A percentile compares a stretch with the other conserved stretches of the same genome.
Conservation (phyloP, 495 filamentous ascomycete species). For the Talaromyces thailandensis region DNA sequence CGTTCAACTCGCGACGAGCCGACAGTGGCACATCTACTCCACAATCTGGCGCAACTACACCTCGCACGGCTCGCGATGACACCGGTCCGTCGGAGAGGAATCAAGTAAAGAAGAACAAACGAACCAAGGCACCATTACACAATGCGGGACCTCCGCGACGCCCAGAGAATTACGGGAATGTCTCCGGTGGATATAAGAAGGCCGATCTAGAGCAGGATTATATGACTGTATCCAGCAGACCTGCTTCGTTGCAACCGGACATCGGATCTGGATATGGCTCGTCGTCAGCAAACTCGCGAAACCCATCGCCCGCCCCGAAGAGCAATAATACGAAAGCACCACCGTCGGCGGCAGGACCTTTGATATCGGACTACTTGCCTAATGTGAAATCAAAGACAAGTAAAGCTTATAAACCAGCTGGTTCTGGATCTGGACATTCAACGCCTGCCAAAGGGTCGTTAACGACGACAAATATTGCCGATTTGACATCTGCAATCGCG, state of each 20-base stretch:
- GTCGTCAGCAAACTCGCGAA: slow-evolving; percentile 21
- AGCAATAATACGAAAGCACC: slow-evolving; percentile 42
- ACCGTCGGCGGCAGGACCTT: slow-evolving; percentile 61
- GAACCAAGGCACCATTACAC: slow-evolving; percentile 46
- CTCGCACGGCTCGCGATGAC: slow-evolving; percentile 18
- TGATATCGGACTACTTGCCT: slow-evolving; percentile 68
- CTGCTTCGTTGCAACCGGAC: slow-evolving; percentile 25
- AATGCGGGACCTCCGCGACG: slow-evolving; percentile 50
- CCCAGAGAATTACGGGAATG: slow-evolving; percentile 50
- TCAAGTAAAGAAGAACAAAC: slow-evolving; percentile 40
- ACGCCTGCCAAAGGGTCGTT: slow-evolving; percentile 44
- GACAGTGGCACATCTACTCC: slow-evolving; percentile 17
- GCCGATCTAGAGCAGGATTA: slow-evolving; percentile 52
- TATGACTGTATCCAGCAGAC: slow-evolving; percentile 28
- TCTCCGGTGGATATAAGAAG: slow-evolving; percentile 52
- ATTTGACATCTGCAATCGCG: slow-evolving; percentile 88
- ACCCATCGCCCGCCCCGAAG: slow-evolving; percentile 29
- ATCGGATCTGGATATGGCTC: slow-evolving; percentile 13
- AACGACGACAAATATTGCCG: slow-evolving; percentile 59
- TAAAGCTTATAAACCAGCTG: slow-evolving; percentile 15
- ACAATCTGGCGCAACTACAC: slow-evolving; percentile 15
- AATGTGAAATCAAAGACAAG: slow-evolving; percentile 53
- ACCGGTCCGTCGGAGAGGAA: slow-evolving; percentile 10
- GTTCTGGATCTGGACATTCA: slow-evolving; percentile 13
- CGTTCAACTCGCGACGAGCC: slow-evolving; percentile 70